These are phyloP conservation scores for Peronospora destructor DNA, from an alignment of 352 stramenopile genomes.

Conservation along the genomic window DNA sequence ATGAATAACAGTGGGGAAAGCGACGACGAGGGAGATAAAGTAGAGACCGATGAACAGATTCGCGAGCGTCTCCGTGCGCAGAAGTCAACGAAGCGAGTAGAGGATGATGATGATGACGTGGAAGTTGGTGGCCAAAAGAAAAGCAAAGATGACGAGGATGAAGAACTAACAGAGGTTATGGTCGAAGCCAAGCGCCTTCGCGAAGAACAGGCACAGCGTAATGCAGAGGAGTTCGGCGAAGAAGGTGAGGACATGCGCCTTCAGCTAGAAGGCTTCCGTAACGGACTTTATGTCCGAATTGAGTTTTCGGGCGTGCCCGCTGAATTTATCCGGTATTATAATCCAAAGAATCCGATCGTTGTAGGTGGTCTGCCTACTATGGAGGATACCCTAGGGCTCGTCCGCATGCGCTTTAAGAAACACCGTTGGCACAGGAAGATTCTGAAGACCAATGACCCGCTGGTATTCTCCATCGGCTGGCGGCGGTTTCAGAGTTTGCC, in stretches of 20 bases:
- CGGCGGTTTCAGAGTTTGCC: slow-evolving; percentile 97
- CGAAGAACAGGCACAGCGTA: slow-evolving; percentile 79
- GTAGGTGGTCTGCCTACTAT: slow-evolving; percentile 94
- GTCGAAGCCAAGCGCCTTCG: slow-evolving; percentile 72
- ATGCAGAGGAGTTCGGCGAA: slow-evolving; percentile 92
- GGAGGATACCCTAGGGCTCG: slow-evolving; percentile 92
- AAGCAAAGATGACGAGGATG: slow-evolving; percentile 65
- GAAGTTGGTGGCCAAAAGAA: slow-evolving; percentile 26
- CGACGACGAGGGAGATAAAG: slow-evolving; percentile 30
- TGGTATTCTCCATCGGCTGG: slow-evolving; percentile 98
- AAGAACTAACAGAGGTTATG: slow-evolving; percentile 84
- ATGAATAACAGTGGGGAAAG: slow-evolving; percentile 25
- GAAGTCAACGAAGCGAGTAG: slow-evolving; percentile 89
- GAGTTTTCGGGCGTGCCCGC: slow-evolving; percentile 90
- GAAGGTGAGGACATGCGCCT: slow-evolving; percentile 91
- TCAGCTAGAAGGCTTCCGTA: slow-evolving; percentile 92
- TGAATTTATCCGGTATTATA: slow-evolving; percentile 94
- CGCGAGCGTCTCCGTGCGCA: slow-evolving; percentile 81
- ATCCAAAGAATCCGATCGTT: slow-evolving; percentile 82
- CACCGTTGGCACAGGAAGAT: slow-evolving; percentile 99
- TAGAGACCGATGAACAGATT: slow-evolving; percentile 78
- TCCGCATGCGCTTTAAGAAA: slow-evolving; percentile 97
- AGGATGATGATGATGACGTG: slow-evolving; percentile 47
- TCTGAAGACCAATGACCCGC: slow-evolving; percentile 96
- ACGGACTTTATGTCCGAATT: slow-evolving; percentile 97